A percentile compares a stretch with the other conserved stretches of the same genome.
Conservation (phyloP, 352 stramenopile genomes). For the Phytophthora ohioensis region DNA sequence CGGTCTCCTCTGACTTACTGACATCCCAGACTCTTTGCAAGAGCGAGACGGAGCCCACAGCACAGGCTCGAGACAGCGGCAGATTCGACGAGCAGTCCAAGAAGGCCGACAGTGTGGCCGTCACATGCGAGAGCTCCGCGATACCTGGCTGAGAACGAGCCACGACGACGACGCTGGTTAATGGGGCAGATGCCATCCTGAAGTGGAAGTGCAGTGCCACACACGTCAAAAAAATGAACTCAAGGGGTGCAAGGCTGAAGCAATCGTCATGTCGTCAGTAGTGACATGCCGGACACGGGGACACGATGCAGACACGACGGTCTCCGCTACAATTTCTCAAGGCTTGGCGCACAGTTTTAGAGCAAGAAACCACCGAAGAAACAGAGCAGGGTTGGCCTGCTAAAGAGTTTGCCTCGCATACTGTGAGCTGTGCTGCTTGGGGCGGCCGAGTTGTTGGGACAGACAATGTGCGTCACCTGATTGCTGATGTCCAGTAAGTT, state of each 20-base stretch:
- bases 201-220: slow-evolving; percentile 18
- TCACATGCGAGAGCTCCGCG: slow-evolving; percentile 35
- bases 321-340: background rate
- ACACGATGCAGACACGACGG: background rate
- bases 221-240: slow-evolving; percentile 15
- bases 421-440: background rate
- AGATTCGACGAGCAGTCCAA: slow-evolving; percentile 33
- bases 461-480: background rate
- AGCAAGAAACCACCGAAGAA: background rate
- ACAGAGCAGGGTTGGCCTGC: no score
- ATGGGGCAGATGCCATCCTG: slow-evolving; percentile 20
- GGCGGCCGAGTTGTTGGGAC: background rate
- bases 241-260: slow-evolving; percentile 14
- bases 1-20: slow-evolving; percentile 26
- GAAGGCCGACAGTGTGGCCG: slow-evolving; percentile 22
- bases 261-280: slow-evolving; percentile 24
- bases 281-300: slow-evolving; percentile 10
- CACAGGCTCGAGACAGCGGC: slow-evolving; percentile 30
- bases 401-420: no score
- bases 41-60: slow-evolving; percentile 25
- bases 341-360: background rate
- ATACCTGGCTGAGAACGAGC: slow-evolving; percentile 26
- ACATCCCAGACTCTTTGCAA: slow-evolving; percentile 24
- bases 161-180: slow-evolving; percentile 32
- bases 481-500: background rate